Conservation (phyloP, 306 rosid species). For the Quercus variabilis region DNA sequence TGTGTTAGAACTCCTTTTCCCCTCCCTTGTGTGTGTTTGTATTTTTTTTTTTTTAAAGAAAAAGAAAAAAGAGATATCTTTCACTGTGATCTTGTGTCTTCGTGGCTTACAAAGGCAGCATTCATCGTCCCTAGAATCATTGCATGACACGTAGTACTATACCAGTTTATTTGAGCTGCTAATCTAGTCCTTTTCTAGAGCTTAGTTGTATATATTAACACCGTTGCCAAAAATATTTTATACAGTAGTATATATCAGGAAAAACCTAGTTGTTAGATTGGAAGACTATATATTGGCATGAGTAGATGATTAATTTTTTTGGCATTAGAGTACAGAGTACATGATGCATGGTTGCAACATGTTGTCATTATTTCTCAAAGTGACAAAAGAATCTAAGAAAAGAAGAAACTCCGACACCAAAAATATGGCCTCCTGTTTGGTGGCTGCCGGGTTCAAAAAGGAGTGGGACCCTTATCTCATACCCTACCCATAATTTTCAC, state of each 20-base stretch:
- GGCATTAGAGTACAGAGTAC: background rate
- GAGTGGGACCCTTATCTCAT: conserved; percentile 22
- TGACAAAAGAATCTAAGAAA: conserved; percentile 34
- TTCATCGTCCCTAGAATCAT: conserved; percentile 26
- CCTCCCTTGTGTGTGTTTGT: too few species aligned
- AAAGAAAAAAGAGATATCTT: background rate
- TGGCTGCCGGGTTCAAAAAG: conserved; percentile 54
- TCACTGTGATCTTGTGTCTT: background rate
- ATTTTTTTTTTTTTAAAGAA: too few species aligned
- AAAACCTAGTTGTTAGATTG: too few species aligned
- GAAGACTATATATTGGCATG: background rate
- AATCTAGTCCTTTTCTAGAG: too few species aligned
- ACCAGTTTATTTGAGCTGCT: background rate
- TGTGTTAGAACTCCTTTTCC: fast-evolving
- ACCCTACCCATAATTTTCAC: conserved; percentile 39
- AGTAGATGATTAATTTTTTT: conserved; percentile 8
- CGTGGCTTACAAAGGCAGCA: conserved; percentile 17
- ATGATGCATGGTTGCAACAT: conserved; percentile 24
- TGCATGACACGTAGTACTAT: conserved; percentile 19
- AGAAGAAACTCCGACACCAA: conserved; percentile 33
- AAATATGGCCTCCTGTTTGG: conserved; percentile 46
- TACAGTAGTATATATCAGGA: too few species aligned
- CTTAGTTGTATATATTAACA: too few species aligned
- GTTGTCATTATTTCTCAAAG: conserved; percentile 7
- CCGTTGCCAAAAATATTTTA: too few species aligned